Base-by-base conservation (phyloP, 2,329 filamentous ascomycete genomes). In the Fonsecaea erecta region DNA sequence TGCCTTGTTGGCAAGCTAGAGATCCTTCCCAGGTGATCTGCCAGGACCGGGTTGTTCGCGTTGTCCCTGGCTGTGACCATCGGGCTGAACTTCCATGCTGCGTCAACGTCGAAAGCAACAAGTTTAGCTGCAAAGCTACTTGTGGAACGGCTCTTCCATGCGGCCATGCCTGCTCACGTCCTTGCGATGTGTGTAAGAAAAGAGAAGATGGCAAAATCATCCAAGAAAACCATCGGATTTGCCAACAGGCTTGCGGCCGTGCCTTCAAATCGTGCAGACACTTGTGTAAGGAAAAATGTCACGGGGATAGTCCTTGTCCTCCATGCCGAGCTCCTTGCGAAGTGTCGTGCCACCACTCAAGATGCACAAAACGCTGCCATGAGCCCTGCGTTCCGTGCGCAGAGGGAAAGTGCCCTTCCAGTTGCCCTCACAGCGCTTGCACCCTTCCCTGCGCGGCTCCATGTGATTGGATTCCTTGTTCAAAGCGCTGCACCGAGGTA, bases 391-490 rank as follows among this genome's bases (percentile, higher is more conserved):
- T 73, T 0, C 79, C 80, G 0, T 89, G 86, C 71, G 83, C 83
- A 0, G 83, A 86, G 66, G 74, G 75, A 21, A 68, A 73, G 0
- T 90, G 88, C 68, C 74, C 79, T 0, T 88, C 84, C 28, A 71
- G 70, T 1, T 90, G 87, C 66, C 79, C 80, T 7, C 88, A 90
- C 70, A 71, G 75, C 34, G 76, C 71, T 24, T 85, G 82, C 58
- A 74, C 74, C 0, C 80, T 86, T 79, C 85, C 85, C 24, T 91
- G 89, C 65, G 86, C 87, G 0, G 88, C 84, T 0, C 88, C 89
- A 0, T 92, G 89, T 72, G 79, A 90, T 67, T 83, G 86, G 76
- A 72, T 90, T 0, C 90, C 89, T 0, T 92, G 89, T 73, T 84
- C 83, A 1, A 74, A 80, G 68, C 80, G 88, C 8, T 92, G 89